Conservation (phyloP, 495 filamentous ascomycete genomes). For the Aspergillus incahuasiensis region DNA sequence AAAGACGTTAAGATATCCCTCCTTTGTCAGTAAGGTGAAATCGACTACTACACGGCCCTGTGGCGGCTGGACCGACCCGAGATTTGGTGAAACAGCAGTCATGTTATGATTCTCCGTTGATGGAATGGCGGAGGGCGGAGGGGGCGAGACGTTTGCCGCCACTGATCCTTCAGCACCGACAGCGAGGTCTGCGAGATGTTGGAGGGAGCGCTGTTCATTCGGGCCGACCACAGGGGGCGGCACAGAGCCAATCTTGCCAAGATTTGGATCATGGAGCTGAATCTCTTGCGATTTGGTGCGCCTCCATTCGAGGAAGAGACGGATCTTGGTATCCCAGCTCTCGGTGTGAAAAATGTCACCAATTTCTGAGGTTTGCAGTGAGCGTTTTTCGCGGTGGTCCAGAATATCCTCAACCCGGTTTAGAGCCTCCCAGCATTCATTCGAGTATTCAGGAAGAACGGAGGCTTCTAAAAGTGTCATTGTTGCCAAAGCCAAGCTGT, state of each 20-base stretch:
- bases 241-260: conserved; percentile 19
- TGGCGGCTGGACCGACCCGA: conserved; percentile 23
- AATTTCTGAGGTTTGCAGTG: conserved; percentile 27
- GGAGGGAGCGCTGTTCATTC: conserved; percentile 50
- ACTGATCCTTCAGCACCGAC: conserved; percentile 44
- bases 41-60: conserved; percentile 39
- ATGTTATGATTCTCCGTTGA: conserved; percentile 24
- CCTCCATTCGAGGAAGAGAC: conserved; percentile 44
- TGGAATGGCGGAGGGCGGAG: conserved; percentile 28
- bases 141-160: conserved; percentile 29
- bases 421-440: conserved; percentile 43
- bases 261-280: conserved; percentile 32
- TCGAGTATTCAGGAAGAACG: conserved; percentile 42
- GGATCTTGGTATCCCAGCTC: conserved; percentile 44
- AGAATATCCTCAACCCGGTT: conserved; percentile 44
- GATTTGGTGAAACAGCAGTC: conserved; percentile 27
- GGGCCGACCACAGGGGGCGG: conserved; percentile 41
- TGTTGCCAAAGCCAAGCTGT: conserved; percentile 63
- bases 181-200: conserved; percentile 63
- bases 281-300: conserved; percentile 37
- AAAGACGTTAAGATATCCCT: conserved; percentile 45
- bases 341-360: conserved; percentile 37
- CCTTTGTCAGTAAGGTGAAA: conserved; percentile 41
- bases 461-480: conserved; percentile 64
- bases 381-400: conserved; percentile 32